Base-by-base conservation (phyloP, 129 eudicot species). In the Centella asiatica region DNA sequence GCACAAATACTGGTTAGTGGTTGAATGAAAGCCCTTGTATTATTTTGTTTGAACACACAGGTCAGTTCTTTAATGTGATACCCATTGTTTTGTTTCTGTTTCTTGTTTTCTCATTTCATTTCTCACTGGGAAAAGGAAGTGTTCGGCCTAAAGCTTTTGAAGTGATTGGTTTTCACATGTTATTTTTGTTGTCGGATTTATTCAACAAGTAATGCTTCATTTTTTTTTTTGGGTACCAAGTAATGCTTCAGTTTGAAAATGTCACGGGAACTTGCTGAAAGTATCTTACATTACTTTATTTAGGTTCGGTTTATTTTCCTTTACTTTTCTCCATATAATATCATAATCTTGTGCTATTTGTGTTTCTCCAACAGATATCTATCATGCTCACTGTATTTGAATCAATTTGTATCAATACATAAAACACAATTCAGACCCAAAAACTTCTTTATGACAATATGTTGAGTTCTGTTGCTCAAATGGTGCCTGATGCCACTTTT, bases 41-140 rank as follows among this genome's bases (percentile, higher is more conserved):
- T 8, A 26, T 65, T 48, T 45, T 36, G 53, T 65, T 27, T 52
- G 42, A 57, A 28, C 24, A 26, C 60, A 60, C 33, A 67, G 78
- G 69, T 67, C 23, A 60, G 74, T 74, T 62, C 47, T 60, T 24
- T 60, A 54, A 61, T 62, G 42, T 25, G 25, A 64, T 54, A 61
- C 23, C 10, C 25, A 20, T 44, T 53, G 32, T 61, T n/a, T 24
- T 15, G 57, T 60, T 59, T 29, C 22, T 23, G 58, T 36, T 54
- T 34, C 18, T 59, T 23, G 22, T 56, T 23, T 44, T 45, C 13
- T 57, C 1, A 19, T 48, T 48, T 18, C 60, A 18, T 20, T 25
- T 23, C 26, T 34, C 1, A 39, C 28, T 55, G 27, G 9, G 65
- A 44, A 23, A 37, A n/a, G 11, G 28, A 34, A 44, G 13, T 29